Conservation (phyloP, 1,284 basidiomycete species). For the Ceratobasidium sp. region DNA sequence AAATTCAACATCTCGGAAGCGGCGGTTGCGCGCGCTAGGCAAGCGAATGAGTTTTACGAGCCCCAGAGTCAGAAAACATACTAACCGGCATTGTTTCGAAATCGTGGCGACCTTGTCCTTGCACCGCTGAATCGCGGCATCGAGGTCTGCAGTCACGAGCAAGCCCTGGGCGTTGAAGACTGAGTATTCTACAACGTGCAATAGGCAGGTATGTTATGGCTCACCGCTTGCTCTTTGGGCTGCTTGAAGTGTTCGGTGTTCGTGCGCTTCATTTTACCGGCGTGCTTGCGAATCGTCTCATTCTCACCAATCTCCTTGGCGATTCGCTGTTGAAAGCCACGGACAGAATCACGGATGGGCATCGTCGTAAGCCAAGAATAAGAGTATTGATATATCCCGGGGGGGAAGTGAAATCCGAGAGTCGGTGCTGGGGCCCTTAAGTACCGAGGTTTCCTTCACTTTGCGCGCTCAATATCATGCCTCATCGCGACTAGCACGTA, state of each 20-base stretch:
- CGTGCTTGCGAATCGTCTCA: slow-evolving; percentile 16
- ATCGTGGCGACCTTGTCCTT: slow-evolving; percentile 39
- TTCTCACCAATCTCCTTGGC: slow-evolving; percentile 6
- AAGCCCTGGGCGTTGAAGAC: slow-evolving; percentile 36
- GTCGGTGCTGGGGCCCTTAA: not conserved
- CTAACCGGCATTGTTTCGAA: slow-evolving; percentile 42
- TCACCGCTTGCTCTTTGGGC: slow-evolving; percentile 29
- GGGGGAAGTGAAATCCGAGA: not conserved
- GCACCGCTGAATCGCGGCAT: slow-evolving; percentile 38
- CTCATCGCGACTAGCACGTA: not conserved
- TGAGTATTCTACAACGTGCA: not conserved
- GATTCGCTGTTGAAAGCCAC: slow-evolving; percentile 26
- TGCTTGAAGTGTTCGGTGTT: slow-evolving; percentile 33
- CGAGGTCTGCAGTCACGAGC: slow-evolving; percentile 39
- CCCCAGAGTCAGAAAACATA: not conserved
- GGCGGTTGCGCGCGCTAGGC: slow-evolving; percentile 1
- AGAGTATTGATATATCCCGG: not conserved
- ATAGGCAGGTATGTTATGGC: not conserved
- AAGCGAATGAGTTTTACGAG: not conserved
- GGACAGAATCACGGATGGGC: slow-evolving; percentile 31
- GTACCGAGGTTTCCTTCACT: not conserved
- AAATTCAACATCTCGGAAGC: slow-evolving; percentile 56
- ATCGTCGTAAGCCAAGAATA: not conserved
- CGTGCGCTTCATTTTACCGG: slow-evolving; percentile 29
- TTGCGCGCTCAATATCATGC: not conserved